These are phyloP conservation scores for Phellopilus nigrolimitatus DNA, from an alignment of 1,284 basidiomycete species.

Conservation along the genomic window DNA sequence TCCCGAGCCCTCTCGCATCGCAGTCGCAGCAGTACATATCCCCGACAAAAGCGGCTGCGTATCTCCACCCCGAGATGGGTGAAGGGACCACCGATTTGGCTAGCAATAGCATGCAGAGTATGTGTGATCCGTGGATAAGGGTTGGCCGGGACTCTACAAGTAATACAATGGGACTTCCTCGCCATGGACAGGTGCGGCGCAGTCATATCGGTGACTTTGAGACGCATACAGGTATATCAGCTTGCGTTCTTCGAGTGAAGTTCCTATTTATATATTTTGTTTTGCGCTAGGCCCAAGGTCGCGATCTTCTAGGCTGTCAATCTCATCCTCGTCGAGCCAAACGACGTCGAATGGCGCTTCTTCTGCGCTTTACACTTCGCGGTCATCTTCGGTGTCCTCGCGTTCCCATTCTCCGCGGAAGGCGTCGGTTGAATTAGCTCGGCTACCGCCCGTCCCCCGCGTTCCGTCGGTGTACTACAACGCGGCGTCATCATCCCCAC, in stretches of 20 bases:
- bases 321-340: conserved; percentile 10
- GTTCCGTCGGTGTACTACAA: conserved; percentile 14
- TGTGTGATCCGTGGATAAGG: conserved; percentile 17
- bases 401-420: neutral
- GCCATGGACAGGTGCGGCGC: conserved; percentile 1
- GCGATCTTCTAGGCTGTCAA: conserved; percentile 3
- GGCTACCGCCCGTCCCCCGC: conserved; percentile 16
- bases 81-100: neutral
- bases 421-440: conserved; percentile 4
- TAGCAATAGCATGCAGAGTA: conserved; percentile 7
- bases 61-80: neutral
- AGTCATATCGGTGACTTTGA: conserved; percentile 3
- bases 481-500: neutral
- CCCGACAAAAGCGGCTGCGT: conserved; percentile 3
- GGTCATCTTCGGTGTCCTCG: neutral
- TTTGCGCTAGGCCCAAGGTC: neutral
- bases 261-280: neutral
- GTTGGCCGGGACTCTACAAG: conserved; percentile 10
- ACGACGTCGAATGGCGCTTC: neutral
- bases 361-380: neutral
- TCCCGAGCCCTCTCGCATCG: conserved; percentile 51
- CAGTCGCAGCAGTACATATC: conserved; percentile 27
- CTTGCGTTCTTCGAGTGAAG: neutral
- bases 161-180: neutral
- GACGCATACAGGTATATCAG: conserved; percentile 2